These are phyloP conservation scores for Pichia rugopelliculosa DNA, from an alignment of 805 yeast genomes.

Conservation along the genomic window DNA sequence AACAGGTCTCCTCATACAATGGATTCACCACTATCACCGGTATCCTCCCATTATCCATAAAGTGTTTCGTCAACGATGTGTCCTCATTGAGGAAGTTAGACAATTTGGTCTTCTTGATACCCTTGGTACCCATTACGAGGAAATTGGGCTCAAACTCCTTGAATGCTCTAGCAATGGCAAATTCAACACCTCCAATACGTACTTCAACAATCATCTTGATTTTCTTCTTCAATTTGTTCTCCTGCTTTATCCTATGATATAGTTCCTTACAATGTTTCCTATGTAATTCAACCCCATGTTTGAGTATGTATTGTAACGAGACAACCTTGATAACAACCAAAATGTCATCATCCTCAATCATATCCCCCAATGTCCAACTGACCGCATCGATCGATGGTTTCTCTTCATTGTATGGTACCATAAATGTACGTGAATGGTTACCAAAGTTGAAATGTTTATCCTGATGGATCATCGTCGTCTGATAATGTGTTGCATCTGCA, in stretches of 20 bases:
- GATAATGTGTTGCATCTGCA: slow-evolving; percentile 22
- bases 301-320: slow-evolving; percentile 25
- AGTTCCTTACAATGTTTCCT: slow-evolving; percentile 29
- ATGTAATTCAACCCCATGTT: slow-evolving; percentile 22
- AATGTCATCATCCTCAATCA: slow-evolving; percentile 39
- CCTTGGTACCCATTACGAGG: slow-evolving; percentile 39
- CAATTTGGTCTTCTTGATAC: slow-evolving; percentile 31
- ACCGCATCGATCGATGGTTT: slow-evolving; percentile 36
- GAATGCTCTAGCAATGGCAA: slow-evolving; percentile 33
- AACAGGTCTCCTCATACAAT: slow-evolving; percentile 12
- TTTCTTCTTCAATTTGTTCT: slow-evolving; percentile 31
- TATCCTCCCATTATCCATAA: slow-evolving; percentile 37
- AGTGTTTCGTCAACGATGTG: slow-evolving; percentile 41
- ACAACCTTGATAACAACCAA: slow-evolving; percentile 38
- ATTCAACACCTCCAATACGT: slow-evolving; percentile 37
- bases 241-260: slow-evolving; percentile 25
- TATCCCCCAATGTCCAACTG: slow-evolving; percentile 38
- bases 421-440: slow-evolving; percentile 32
- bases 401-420: slow-evolving; percentile 36
- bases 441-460: slow-evolving; percentile 28
- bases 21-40: slow-evolving; percentile 42
- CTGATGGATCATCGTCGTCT: slow-evolving; percentile 33
- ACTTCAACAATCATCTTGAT: slow-evolving; percentile 38
- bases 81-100: slow-evolving; percentile 31
- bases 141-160: slow-evolving; percentile 39